Base-by-base conservation (phyloP, 139 green algal species). In the Coelastrella sp. region DNA sequence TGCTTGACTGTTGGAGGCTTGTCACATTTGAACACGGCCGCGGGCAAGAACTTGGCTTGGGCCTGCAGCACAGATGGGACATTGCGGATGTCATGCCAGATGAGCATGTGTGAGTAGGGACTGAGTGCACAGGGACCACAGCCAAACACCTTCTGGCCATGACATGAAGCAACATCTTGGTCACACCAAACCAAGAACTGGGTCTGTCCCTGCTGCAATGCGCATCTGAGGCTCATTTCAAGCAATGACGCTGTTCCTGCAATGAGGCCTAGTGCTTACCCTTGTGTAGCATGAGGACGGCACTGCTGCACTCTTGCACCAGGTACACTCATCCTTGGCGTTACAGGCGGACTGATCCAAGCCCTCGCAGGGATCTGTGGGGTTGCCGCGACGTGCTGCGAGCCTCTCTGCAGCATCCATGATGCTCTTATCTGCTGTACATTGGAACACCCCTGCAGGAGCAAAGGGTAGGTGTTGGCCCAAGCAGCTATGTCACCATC, bases 301-400 rank as follows among this genome's bases (percentile, higher is more conserved):
- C 23, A 82, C 75, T 32, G 75, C 75, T 30, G 75, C 75, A 21
- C 53, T 71, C 35, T 82, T 82, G 75, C 75, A 82, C 75, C 75
- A 82, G 53, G 75, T 82, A 53, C 75, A 82, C 35, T 82, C 51
- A 17, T 82, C 75, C 5, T 53, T 25, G 4, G 75, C 75, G n/a
- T 82, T 53, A 40, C 75, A 82, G 8, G 35, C 53, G 13, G 34
- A 19, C 37, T 69, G 53, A 32, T 69, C 75, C 23, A 64, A 45
- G 35, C 75, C 75, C 35, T 82, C 53, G 25, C 75, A 82, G 35
- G 75, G 75, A 41, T 82, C 75, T n/a, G 34, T 57, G 35, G 45
- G 45, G 45, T 80, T 80, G 19, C 30, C 48, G 19, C 41, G 62
- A 27, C 30, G 38, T 9, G 67, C 32, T 66, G 41, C 72, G 27